A percentile compares a stretch with the other conserved stretches of the same genome.
Conservation (phyloP, 106 monocot species). For the Dioscorea alata region DNA sequence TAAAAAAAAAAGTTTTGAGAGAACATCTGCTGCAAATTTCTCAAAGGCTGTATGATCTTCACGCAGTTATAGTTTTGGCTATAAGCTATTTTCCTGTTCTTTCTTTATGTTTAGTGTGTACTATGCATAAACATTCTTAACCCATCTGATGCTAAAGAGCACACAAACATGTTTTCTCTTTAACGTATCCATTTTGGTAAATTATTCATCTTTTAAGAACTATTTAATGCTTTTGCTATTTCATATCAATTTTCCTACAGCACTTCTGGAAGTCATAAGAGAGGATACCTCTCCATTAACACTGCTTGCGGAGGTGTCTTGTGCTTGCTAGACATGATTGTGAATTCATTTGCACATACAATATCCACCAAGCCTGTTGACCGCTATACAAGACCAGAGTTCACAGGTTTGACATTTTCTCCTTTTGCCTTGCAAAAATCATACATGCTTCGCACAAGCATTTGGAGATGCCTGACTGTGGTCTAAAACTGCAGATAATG, state of each 20-base stretch:
- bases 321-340: conserved; percentile 94
- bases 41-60: too few species aligned
- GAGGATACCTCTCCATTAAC: conserved; percentile 73
- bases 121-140: too few species aligned
- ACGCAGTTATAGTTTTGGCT: neutral
- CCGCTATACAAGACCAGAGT: conserved; percentile 85
- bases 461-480: conserved; percentile 1
- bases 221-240: neutral
- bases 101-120: too few species aligned
- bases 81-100: too few species aligned
- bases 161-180: too few species aligned
- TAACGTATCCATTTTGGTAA: too few species aligned
- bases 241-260: conserved; percentile 25
- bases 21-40: too few species aligned
- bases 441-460: neutral
- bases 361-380: conserved; percentile 90
- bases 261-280: conserved; percentile 74
- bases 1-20: too few species aligned
- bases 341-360: conserved; percentile 95
- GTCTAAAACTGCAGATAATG: conserved; percentile 46
- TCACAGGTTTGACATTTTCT: conserved; percentile 50
- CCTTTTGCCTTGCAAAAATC: too few species aligned
- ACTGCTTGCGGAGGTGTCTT: conserved; percentile 85
- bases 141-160: too few species aligned
- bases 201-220: too few species aligned